phyloP scores from a whole-genome alignment of 768 basidiomycete species.

The Pulveroboletus sp. region DNA sequence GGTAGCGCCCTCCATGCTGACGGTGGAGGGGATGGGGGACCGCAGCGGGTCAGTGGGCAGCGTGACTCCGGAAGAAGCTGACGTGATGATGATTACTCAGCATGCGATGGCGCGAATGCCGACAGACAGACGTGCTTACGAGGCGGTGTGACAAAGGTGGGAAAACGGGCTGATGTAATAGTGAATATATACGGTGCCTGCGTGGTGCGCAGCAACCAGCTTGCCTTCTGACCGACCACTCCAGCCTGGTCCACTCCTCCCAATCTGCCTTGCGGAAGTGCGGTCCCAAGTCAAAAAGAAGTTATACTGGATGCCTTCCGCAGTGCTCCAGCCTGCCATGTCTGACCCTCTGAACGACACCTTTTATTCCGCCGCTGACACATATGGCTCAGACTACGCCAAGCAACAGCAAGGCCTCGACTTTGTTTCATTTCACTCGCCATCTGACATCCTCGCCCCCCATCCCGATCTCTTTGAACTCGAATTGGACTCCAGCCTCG shows the following conservation, averaged over 20 bases:
- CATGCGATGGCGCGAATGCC: slow-evolving; percentile 11
- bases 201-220: slow-evolving; percentile 32
- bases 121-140: slow-evolving; percentile 4
- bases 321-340: slow-evolving; percentile 26
- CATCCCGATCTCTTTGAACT: slow-evolving; percentile 80
- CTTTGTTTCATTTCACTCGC: slow-evolving; percentile 65
- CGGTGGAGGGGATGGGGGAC: not conserved
- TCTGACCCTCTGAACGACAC: slow-evolving; percentile 29
- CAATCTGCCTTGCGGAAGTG: slow-evolving; percentile 5
- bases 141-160: slow-evolving; percentile 29
- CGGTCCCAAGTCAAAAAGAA: slow-evolving; percentile 16
- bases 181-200: slow-evolving; percentile 31
- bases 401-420: slow-evolving; percentile 47
- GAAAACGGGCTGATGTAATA: slow-evolving; percentile 31
- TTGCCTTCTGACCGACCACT: slow-evolving; percentile 6
- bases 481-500: slow-evolving; percentile 71
- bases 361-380: slow-evolving; percentile 32
- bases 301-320: slow-evolving; percentile 19
- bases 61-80: slow-evolving; percentile 4
- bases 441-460: slow-evolving; percentile 68
- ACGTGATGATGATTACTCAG: slow-evolving; percentile 15
- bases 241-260: not conserved
- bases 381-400: slow-evolving; percentile 35
- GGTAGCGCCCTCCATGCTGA: slow-evolving; percentile 14
- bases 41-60: not conserved